Evolutionary conservation across 371 early-diverging fungal species (phyloP), one percentile per base, ranked within the genome.

Genomic region (Chytridiales sp.): DNA sequence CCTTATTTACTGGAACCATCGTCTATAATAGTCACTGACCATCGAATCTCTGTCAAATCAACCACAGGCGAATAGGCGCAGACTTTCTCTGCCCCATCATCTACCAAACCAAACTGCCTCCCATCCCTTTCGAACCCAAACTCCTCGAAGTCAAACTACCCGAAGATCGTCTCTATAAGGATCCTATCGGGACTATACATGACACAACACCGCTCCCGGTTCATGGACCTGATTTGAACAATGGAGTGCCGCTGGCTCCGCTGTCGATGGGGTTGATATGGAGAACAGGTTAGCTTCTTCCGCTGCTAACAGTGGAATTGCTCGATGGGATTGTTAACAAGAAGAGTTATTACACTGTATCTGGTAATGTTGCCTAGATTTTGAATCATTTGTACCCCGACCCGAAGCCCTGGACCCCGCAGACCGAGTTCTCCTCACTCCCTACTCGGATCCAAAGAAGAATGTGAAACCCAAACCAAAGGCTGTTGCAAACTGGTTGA

Each of bases 81-180:
- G 91, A 91, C 72, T 92, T 89, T 65, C 75, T 87, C 21, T 91
- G 87, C 78, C 83, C 81, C 56, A 82, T 87, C 35, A 79, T 84
- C 29, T 91, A 88, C 70, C 76, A 81, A 29, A 92, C 91, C 75
- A 77, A 76, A n/a, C 79, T 92, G 5, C 94, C 94, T 8, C 73
- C 79, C 15, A 75, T 87, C n/a, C 91, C 92, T 0, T 89, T 89
- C 64, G 84, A 85, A 53, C 91, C 92, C 26, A 93, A 93, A 66
- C 83, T 93, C 35, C 73, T 93, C 15, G 75, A 81, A 3, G 72
- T 83, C 34, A 83, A 83, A 5, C 73, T 79, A 5, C 71, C 82
- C 2, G 64, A 74, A 0, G 83, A 83, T 29, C 75, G 86, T 27
- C 59, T 42, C 22, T 66, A 69, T 72, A 77, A 81, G 55, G 90